Evolutionary conservation across 1,284 basidiomycete genomes (phyloP), one percentile per base, ranked within the genome.

Genomic region (Puccinia brachypodii): DNA sequence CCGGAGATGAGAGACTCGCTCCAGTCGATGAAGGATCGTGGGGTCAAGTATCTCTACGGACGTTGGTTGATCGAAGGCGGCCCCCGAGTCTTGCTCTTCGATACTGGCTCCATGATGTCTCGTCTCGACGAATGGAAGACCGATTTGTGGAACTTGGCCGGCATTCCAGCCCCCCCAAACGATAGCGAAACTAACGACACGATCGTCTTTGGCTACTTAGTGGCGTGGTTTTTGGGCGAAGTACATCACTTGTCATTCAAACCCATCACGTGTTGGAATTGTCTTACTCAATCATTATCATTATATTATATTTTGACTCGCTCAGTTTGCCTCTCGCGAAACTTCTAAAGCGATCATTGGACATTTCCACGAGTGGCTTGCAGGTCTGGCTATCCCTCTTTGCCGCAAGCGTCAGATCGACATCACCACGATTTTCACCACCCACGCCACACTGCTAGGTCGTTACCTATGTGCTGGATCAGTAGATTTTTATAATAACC

Each of bases 351-450:
- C 96, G 68, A 93, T 99, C 84, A 90, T 98, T 83, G 95, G 95
- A 83, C 96, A 98, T 88, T 98, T 99, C 89, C 96, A 99, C 88
- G 96, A 99, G 88, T 99, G 96, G 96, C 96, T 98, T 87, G 96
- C 95, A 7, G 96, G 96, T 81, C 91, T 98, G 58, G 95, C 96
- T 40, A 98, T 99, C 83, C 95, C 96, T 1, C 90, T 99, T 28
- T 96, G 94, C 88, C 90, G 96, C 84, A 98, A 98, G 88, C 90
- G 96, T 81, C 95, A 97, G 86, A 93, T 99, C 86, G 96, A 98
- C 88, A 92, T 98, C 83, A 98, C 96, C 64, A 98, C 96, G 86
- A 94, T 99, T 85, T 88, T 88, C 47, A 98, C 96, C 36, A 98
- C 96, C 60, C 96, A 98, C 87, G 96, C 96, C n/a, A 99, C 96